Base-by-base conservation (phyloP, 495 filamentous ascomycete species). In the Penicillium argentinense region DNA sequence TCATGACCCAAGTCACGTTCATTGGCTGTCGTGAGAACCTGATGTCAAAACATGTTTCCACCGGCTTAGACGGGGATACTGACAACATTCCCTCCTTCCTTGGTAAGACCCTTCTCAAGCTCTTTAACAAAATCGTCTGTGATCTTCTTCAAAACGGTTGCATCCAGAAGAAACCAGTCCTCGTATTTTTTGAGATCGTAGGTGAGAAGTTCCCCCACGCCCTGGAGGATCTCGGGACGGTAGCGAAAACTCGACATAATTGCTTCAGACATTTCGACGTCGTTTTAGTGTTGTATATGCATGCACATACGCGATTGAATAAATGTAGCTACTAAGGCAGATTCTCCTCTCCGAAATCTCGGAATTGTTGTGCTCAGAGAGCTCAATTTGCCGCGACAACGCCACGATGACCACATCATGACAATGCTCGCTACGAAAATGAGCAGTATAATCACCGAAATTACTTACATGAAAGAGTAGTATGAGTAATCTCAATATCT, bases 1-100 rank as follows among this genome's bases (percentile, higher is more conserved):
- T 80, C 81, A 90, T 93, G 49, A 90, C 88, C 92, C 92, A 97
- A 32, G 91, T 95, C 25, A 90, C 81, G 70, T 96, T 95, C 92
- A 97, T 97, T 44, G 92, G 92, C 89, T 95, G 37, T 12, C n/a
- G n/a, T n/a, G n/a, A n/a, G n/a, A n/a, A n/a, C n/a, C n/a, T n/a
- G n/a, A n/a, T n/a, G n/a, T n/a, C n/a, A n/a, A n/a, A n/a, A n/a
- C n/a, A n/a, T n/a, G 27, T 26, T 9, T 44, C 25, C 26, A 17
- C 28, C 13, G 16, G 39, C 26, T 36, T 5, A 28, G n/a, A 7
- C 9, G 5, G 22, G 18, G 18, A 27, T 43, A 78, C 88, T 71
- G 65, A 95, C 89, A 59, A 97, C 95, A 60, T 80, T 87, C 16
- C 89, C 87, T 22, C 91, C 91, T 54, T 91, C 86, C 26, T 83